Evolutionary conservation across 768 basidiomycete genomes (phyloP), one percentile per base, ranked within the genome.

Genomic region (Lepiota brunneoincarnata): DNA sequence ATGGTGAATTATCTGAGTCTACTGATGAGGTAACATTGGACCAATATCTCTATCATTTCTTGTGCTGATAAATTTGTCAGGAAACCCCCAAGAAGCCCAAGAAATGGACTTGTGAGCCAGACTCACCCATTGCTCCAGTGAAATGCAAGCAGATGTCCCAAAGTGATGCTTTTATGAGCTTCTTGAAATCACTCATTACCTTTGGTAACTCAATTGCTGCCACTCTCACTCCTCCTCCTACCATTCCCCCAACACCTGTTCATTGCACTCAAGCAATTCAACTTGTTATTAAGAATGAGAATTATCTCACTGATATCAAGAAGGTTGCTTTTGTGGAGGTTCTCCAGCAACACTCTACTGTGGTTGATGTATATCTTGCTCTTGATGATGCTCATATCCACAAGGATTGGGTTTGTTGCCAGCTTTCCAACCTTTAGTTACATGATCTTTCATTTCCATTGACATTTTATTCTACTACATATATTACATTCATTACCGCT

Each of bases 171-270:
- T 37, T 56, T 51, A 17, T 23, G 26, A 39, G 24, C 28, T 35
- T 56, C 49, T 20, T 41, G 9, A 18, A 11, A 4, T 51, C 55
- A 4, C 11, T 56, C 26, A 21, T 6, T 31, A 18, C 10, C 6
- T 56, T 56, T 39, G 36, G 35, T 6, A 20, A 17, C 9, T 18
- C 31, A 3, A 34, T 52, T 23, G 20, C 41, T 23, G 41, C 24
- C 12, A 36, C 56, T 28, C 44, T 57, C 46, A 41, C 51, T 12
- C 42, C 56, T 17, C 50, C 50, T n/a, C 9, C 50, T 15, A 7
- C 41, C 28, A 44, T 57, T 56, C 48, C 14, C 17, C 41, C 58
- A 17, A 37, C 48, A 20, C 58, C 58, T 39, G 31, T 41, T 31
- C 44, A 42, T 34, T 24, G 49, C 11, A 51, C 17, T 10, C 35